Percentiles rank a stretch among this genome's conserved stretches.
Conservation (phyloP, 1,284 basidiomycete genomes). For the Fomitopsis betulina region DNA sequence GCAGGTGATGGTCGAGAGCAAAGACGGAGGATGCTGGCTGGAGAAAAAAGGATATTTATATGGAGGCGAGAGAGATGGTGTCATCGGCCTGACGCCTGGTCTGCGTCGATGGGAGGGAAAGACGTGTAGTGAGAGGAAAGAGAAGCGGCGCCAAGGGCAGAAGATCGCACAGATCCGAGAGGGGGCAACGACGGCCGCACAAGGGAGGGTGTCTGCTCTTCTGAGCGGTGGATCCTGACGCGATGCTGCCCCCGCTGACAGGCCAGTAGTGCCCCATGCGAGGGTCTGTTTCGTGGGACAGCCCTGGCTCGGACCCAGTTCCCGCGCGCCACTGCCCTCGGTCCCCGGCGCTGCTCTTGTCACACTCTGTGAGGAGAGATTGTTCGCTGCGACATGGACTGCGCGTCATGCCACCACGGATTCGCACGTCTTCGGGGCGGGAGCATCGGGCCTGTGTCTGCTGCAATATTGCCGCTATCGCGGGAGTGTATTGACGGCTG, state of each 20-base stretch:
- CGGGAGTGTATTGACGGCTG: not conserved
- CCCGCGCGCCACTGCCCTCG: not conserved
- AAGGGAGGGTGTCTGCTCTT: not conserved
- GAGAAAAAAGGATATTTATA: not conserved
- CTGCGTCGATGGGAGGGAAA: not conserved
- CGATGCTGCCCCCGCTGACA: not conserved
- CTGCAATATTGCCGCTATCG: not conserved
- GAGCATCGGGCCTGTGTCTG: not conserved
- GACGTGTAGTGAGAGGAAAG: constrained; percentile 4
- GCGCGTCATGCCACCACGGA: no score
- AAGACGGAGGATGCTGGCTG: not conserved
- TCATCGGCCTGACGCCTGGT: not conserved
- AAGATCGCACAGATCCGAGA: not conserved
- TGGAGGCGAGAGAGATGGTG: not conserved
- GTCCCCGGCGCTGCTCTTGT: not conserved
- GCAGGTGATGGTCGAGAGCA: not conserved
- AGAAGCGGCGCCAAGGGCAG: not conserved
- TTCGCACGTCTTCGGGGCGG: not conserved
- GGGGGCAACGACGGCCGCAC: not conserved
- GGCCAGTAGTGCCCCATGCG: not conserved
- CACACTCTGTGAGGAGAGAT: not conserved
- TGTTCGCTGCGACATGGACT: no score
- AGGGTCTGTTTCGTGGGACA: not conserved
- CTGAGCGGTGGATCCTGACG: not conserved
- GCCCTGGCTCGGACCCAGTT: not conserved